These are phyloP conservation scores for Candida nanaspora DNA, from an alignment of 805 yeast species.

Conservation along the genomic window DNA sequence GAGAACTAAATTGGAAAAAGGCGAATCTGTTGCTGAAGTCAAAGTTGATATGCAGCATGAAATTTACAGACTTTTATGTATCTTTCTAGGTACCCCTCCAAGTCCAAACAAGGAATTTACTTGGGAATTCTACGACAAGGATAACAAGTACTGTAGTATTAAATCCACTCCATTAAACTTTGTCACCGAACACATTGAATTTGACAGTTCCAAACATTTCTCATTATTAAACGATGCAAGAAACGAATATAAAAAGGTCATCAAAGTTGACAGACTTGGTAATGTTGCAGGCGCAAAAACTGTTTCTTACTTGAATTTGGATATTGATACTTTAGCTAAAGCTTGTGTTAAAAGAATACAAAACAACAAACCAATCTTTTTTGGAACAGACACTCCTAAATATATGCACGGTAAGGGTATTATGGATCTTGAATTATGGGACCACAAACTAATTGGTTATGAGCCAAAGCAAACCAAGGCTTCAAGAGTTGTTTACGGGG, in stretches of 20 bases:
- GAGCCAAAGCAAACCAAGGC: constrained; percentile 48
- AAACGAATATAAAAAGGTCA: constrained; percentile 54
- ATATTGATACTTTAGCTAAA: constrained; percentile 47
- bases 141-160: constrained; percentile 39
- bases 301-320: constrained; percentile 65
- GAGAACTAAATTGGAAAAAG: constrained; percentile 38
- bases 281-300: constrained; percentile 66
- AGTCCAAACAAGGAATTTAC: constrained; percentile 56
- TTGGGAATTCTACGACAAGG: constrained; percentile 76
- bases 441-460: constrained; percentile 51
- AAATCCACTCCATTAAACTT: constrained; percentile 61
- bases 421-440: constrained; percentile 66
- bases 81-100: constrained; percentile 77
- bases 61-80: constrained; percentile 56
- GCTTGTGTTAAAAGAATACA: constrained; percentile 63
- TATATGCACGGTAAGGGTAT: constrained; percentile 61
- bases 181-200: constrained; percentile 45
- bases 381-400: constrained; percentile 86
- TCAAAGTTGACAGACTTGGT: constrained; percentile 68
- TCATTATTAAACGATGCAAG: constrained; percentile 81
- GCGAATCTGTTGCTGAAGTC: constrained; percentile 30
- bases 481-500: constrained; percentile 61
- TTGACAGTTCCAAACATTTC: constrained; percentile 44
- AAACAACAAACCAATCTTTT: constrained; percentile 73
- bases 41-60: constrained; percentile 43